These are phyloP conservation scores for Acer saccharum DNA, from an alignment of 345 rosid species.

Conservation along the genomic window DNA sequence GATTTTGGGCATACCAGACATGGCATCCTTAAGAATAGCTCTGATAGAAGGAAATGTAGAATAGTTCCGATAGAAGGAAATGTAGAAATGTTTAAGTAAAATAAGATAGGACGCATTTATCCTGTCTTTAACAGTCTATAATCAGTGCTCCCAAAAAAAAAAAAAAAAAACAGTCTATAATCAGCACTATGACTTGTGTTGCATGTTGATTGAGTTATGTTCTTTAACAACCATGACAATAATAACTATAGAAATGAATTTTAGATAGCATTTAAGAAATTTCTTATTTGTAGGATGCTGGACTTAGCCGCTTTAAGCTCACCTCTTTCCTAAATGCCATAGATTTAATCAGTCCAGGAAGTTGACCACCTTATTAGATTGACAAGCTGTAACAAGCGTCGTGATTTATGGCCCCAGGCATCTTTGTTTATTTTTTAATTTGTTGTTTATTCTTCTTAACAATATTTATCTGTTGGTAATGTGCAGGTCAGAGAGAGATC, in stretches of 20 bases:
- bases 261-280: not conserved
- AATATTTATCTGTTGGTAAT: conserved; percentile 19
- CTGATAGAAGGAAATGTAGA: not conserved
- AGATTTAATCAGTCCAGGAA: not conserved
- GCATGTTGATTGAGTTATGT: not conserved
- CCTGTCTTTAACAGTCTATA: not conserved
- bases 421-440: not conserved
- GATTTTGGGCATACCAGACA: too few relatives aligned
- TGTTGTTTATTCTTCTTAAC: conserved; percentile 8
- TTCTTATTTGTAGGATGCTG: not conserved
- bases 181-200: not conserved
- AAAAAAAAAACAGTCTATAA: not conserved
- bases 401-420: not conserved
- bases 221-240: not conserved
- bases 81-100: not conserved
- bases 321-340: not conserved
- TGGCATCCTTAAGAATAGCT: not conserved
- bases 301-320: too few relatives aligned
- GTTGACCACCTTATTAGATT: not conserved
- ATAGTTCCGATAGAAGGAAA: not conserved
- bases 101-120: not conserved
- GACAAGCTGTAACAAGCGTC: not conserved
- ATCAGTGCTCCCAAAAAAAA: not conserved
- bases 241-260: not conserved
- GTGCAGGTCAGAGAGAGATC: conserved; percentile 37